Conservation (phyloP, 2,329 filamentous ascomycete species). For the Orbilia quercus region DNA sequence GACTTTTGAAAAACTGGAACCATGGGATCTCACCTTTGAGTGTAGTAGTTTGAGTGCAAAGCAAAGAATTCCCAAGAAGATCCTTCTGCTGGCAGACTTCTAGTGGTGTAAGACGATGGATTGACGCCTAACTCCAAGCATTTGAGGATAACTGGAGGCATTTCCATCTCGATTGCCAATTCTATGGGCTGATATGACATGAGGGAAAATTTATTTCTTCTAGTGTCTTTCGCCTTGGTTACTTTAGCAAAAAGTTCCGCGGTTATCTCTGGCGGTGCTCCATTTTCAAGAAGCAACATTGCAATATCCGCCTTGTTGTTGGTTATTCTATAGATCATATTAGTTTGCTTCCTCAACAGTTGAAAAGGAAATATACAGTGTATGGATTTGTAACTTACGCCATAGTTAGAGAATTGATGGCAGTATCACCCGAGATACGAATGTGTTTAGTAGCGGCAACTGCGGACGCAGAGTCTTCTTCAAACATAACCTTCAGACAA, state of each 20-base stretch:
- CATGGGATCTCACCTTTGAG: neutral
- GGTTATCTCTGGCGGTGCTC: slow-evolving; percentile 71
- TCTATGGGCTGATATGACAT: slow-evolving; percentile 75
- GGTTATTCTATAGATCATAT: slow-evolving; percentile 16
- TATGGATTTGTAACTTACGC: slow-evolving; percentile 19
- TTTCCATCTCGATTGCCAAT: slow-evolving; percentile 68
- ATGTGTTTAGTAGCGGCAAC: slow-evolving; percentile 6
- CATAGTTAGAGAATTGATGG: slow-evolving; percentile 8
- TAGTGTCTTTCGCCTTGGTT: neutral
- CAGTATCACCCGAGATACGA: neutral
- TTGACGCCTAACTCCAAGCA: slow-evolving; percentile 75
- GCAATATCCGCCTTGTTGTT: slow-evolving; percentile 67
- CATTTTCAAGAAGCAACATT: slow-evolving; percentile 72
- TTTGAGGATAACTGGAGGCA: slow-evolving; percentile 68
- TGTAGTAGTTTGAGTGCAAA: slow-evolving; percentile 61
- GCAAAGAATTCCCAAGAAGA: neutral
- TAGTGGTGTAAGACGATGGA: slow-evolving; percentile 69
- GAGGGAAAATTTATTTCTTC: neutral
- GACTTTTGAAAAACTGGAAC: no score
- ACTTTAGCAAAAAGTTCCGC: slow-evolving; percentile 74
- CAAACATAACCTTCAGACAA: slow-evolving; percentile 66
- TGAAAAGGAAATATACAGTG: no score
- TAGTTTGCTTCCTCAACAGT: no score
- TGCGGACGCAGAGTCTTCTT: slow-evolving; percentile 34
- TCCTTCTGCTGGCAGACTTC: neutral